Percentiles rank a stretch among this genome's conserved stretches.
Conservation (phyloP, 176 grass and related monocot species). For the Cenchrus americanus region DNA sequence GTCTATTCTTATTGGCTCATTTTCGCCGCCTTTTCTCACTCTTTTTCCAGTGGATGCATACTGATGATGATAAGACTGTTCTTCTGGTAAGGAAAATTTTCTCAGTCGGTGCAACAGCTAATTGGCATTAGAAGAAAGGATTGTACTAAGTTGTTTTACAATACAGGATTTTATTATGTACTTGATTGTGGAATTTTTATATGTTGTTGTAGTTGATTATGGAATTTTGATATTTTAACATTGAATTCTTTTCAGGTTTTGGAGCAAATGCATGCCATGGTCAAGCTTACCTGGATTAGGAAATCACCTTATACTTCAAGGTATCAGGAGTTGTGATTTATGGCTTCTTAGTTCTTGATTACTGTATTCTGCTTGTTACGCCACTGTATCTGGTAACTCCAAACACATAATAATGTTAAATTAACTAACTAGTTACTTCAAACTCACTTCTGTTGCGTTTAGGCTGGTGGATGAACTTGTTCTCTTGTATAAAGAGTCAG, state of each 20-base stretch:
- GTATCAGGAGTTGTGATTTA: constrained; percentile 38
- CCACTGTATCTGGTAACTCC: background rate
- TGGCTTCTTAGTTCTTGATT: background rate
- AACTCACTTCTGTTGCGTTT: constrained; percentile 9
- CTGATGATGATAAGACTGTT: constrained; percentile 85
- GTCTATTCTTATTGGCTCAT: constrained; percentile 84
- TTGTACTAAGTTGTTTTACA: background rate
- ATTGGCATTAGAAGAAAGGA: background rate
- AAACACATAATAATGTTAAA: constrained; percentile 1
- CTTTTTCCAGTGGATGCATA: constrained; percentile 93
- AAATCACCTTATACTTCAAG: constrained; percentile 77
- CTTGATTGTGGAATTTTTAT: background rate
- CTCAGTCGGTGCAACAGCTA: background rate
- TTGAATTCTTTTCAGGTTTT: constrained; percentile 58
- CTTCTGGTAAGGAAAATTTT: constrained; percentile 53
- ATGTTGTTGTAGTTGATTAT: background rate
- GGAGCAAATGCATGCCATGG: constrained; percentile 58
- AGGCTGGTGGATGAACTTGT: constrained; percentile 86
- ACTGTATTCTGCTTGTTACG: background rate
- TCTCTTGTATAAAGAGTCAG: constrained; percentile 87
- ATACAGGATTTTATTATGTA: background rate
- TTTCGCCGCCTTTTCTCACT: constrained; percentile 84
- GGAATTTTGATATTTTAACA: background rate
- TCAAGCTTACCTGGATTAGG: constrained; percentile 90
- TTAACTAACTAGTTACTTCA: background rate